phyloP scores from a whole-genome alignment of 208 protist species.

The Leishmania martiniquensis region DNA sequence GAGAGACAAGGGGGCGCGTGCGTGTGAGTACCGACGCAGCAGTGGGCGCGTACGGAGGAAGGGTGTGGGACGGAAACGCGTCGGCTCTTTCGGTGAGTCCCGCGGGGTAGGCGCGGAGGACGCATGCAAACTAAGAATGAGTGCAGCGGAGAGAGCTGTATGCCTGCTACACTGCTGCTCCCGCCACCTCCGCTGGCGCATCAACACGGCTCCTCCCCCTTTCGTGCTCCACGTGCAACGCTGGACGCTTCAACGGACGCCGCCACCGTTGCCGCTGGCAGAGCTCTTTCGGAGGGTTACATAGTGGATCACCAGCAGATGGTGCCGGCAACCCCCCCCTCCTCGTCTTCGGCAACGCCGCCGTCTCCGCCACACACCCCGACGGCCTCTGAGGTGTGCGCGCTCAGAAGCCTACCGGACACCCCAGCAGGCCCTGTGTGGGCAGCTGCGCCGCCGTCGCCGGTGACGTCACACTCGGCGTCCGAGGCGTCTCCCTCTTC shows the following conservation, averaged over 20 bases:
- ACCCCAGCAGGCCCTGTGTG: neutral
- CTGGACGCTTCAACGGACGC: neutral
- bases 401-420: neutral
- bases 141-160: neutral
- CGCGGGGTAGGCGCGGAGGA: neutral
- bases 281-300: neutral
- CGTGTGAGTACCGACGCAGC: neutral
- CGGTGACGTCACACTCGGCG: neutral
- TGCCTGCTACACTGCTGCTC: neutral
- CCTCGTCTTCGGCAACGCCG: neutral
- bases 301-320: neutral
- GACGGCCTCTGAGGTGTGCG: neutral
- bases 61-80: neutral
- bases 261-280: neutral
- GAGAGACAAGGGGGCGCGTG: neutral
- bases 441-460: neutral
- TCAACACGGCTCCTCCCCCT: neutral
- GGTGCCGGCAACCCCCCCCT: neutral
- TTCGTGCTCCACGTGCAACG: neutral
- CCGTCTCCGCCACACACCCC: neutral
- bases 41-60: neutral
- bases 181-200: neutral
- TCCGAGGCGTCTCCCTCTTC: conserved; percentile 10
- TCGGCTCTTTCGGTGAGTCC: neutral
- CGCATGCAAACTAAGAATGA: neutral